Conservation (phyloP, 2,329 filamentous ascomycete species). For the Amauroascus verrucosus region DNA sequence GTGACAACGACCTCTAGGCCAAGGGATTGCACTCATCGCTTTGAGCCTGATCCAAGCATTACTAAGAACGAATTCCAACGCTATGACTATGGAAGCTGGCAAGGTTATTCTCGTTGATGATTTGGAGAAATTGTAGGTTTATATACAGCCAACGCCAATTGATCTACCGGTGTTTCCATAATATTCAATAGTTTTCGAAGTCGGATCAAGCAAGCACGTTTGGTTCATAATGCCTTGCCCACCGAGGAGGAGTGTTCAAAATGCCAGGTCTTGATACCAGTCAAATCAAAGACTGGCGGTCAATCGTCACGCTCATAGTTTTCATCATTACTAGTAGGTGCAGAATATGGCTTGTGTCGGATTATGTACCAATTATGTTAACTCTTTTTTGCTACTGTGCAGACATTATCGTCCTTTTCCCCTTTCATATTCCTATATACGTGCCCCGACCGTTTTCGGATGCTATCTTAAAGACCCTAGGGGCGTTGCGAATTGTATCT, state of each 20-base stretch:
- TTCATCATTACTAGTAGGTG: conserved; percentile 61
- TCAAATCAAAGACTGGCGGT: conserved; percentile 55
- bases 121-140: too few relatives aligned
- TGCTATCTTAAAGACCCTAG: conserved; percentile 37
- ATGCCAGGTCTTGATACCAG: conserved; percentile 39
- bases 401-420: conserved; percentile 62
- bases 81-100: too few relatives aligned
- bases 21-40: too few relatives aligned
- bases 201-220: neutral
- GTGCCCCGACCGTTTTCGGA: conserved; percentile 46
- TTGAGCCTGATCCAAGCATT: too few relatives aligned
- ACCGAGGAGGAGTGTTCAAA: neutral
- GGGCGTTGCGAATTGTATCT: conserved; percentile 44
- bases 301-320: conserved; percentile 58
- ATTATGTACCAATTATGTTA: neutral
- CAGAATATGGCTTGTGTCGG: neutral
- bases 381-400: conserved; percentile 8
- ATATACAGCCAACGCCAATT: too few relatives aligned
- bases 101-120: too few relatives aligned
- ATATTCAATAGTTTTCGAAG: too few relatives aligned
- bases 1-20: too few relatives aligned
- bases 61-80: too few relatives aligned
- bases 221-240: neutral
- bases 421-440: conserved; percentile 54
- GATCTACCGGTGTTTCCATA: too few relatives aligned